Evolutionary conservation across 768 basidiomycete genomes (phyloP), one percentile per base, ranked within the genome.

Genomic region (Termitomyces titanicus): DNA sequence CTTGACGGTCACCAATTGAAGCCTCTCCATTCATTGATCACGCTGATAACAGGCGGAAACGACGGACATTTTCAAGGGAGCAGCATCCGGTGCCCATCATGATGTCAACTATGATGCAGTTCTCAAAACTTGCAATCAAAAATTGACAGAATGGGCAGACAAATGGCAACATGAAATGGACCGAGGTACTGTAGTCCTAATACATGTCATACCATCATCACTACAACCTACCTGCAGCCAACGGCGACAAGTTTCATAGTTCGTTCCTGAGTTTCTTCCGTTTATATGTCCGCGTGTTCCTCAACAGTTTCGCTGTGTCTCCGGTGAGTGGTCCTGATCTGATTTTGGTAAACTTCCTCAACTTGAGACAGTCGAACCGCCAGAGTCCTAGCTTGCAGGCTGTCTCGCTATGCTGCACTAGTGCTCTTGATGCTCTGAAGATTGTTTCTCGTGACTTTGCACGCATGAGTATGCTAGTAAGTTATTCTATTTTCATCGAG

Each of bases 371-470:
- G 84, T 75, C 79, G 45, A 84, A 75, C 63, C 79, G 80, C 42
- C 74, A 79, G 38, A 76, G 75, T 31, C 85, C 85, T 11, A 88
- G 86, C 63, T 61, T 85, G 27, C 81, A 85, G 59, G 88, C 92
- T 0, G 68, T 92, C 17, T 80, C 81, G 3, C 76, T 82, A 15
- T 93, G 92, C 68, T 89, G 83, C 59, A 80, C 82, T 2, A 89
- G 89, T 64, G 91, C 89, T 12, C 71, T 86, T 47, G 85, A 83
- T 48, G 84, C 83, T 22, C 70, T 94, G 43, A 76, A 79, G 47
- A 89, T 93, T 39, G 81, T 89, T 24, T 83, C 84, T 3, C 77
- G 84, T 51, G 88, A 92, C 54, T 89, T 92, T 64, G 82, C 83
- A 27, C 76, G 76, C 18, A 80, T 92, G 71, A 81, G 82, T 64